These are phyloP conservation scores for Tetrapisispora nanseiensis DNA, from an alignment of 805 yeast species.

Conservation along the genomic window DNA sequence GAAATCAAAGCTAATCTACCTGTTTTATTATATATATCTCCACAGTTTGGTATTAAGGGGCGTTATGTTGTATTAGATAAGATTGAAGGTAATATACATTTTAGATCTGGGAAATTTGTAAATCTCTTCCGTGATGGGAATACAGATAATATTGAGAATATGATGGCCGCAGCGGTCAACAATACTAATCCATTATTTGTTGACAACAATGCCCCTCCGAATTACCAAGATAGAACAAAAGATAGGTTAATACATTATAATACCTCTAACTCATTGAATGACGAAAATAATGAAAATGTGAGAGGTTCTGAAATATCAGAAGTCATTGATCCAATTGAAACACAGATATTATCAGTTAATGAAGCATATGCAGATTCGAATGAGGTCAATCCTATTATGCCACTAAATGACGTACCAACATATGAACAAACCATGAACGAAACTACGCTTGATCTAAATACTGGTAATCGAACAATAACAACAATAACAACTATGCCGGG, in stretches of 20 bases:
- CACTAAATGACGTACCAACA: slow-evolving; percentile 2
- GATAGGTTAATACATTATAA: slow-evolving; percentile 26
- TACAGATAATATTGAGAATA: background rate
- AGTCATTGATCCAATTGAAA: no score
- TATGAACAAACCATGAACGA: slow-evolving; percentile 5
- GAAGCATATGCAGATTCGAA: background rate
- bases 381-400: background rate
- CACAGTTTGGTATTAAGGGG: slow-evolving; percentile 55
- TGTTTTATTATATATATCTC: slow-evolving; percentile 56
- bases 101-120: slow-evolving; percentile 31
- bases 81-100: slow-evolving; percentile 32
- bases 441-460: background rate
- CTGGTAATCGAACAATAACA: background rate
- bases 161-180: slow-evolving; percentile 4
- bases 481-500: background rate
- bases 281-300: no score
- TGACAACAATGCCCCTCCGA: slow-evolving; percentile 11
- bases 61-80: slow-evolving; percentile 32
- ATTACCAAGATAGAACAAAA: slow-evolving; percentile 10
- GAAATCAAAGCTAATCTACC: slow-evolving; percentile 86
- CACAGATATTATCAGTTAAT: no score
- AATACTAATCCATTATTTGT: slow-evolving; percentile 6
- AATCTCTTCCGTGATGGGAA: slow-evolving; percentile 17
- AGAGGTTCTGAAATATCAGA: no score
- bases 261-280: background rate